phyloP scores from a whole-genome alignment of 2,329 filamentous ascomycete species.

The Epicoccum sorghinum region DNA sequence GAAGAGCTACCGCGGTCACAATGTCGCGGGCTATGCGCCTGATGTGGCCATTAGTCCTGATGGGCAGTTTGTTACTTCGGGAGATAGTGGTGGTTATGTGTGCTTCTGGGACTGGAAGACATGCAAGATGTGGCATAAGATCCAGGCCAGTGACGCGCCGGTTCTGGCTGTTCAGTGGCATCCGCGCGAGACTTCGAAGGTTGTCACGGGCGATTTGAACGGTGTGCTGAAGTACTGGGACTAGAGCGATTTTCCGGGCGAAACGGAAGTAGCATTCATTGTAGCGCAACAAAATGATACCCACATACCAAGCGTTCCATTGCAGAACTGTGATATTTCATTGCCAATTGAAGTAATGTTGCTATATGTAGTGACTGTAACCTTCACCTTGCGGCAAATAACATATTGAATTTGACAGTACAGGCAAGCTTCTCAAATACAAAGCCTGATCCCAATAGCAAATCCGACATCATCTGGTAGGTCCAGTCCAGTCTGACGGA shows the following conservation, averaged over 20 bases:
- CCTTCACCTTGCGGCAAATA: too few relatives aligned
- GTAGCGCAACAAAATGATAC: too few relatives aligned
- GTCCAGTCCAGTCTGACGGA: too few relatives aligned
- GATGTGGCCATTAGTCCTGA: conserved; percentile 89
- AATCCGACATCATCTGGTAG: too few relatives aligned
- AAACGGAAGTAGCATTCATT: too few relatives aligned
- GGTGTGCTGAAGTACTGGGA: conserved; percentile 94
- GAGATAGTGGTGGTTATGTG: conserved; percentile 86
- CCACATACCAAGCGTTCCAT: too few relatives aligned
- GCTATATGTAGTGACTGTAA: too few relatives aligned
- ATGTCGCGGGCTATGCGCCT: conserved; percentile 91
- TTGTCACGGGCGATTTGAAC: conserved; percentile 87
- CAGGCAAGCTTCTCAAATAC: too few relatives aligned
- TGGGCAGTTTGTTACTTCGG: conserved; percentile 86
- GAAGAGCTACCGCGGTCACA: conserved; percentile 94
- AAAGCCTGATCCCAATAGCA: too few relatives aligned
- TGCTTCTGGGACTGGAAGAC: conserved; percentile 99
- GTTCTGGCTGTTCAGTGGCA: conserved; percentile 94
- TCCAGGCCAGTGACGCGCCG: conserved; percentile 80
- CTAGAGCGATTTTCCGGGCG: conserved; percentile 49
- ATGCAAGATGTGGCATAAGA: conserved; percentile 98
- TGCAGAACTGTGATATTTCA: too few relatives aligned
- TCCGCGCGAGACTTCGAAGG: conserved; percentile 94
- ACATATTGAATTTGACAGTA: too few relatives aligned
- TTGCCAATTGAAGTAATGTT: too few relatives aligned